A percentile compares a stretch with the other conserved stretches of the same genome.
These are phyloP conservation scores for Cystobasidium onofrii DNA, from an alignment of 768 basidiomycete species.

Conservation along the genomic window DNA sequence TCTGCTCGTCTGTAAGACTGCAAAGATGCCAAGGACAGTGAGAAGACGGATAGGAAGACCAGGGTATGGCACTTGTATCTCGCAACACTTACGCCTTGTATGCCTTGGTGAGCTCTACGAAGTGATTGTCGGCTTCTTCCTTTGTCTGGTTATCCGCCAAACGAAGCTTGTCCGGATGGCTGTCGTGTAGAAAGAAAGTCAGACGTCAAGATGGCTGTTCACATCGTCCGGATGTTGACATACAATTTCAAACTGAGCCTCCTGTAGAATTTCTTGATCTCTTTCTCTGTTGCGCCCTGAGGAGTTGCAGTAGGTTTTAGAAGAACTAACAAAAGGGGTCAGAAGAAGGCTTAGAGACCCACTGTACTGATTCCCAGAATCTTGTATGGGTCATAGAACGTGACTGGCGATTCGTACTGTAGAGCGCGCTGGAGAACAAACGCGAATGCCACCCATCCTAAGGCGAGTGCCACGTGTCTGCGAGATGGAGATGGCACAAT, in stretches of 20 bases:
- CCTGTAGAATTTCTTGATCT: constrained; percentile 92
- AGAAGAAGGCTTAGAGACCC: constrained; percentile 42
- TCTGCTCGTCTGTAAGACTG: constrained; percentile 83
- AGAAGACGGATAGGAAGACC: too few species aligned
- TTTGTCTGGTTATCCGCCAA: constrained; percentile 71
- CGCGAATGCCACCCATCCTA: constrained; percentile 67
- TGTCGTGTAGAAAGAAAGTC: constrained; percentile 44
- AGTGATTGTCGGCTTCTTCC: constrained; percentile 74
- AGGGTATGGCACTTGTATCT: too few species aligned
- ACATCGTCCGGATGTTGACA: too few species aligned
- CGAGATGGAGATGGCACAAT: neutral
- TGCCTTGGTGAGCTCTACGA: constrained; percentile 90
- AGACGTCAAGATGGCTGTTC: neutral
- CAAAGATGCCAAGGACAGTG: neutral
- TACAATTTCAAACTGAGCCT: constrained; percentile 80
- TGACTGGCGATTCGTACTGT: constrained; percentile 52
- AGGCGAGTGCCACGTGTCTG: constrained; percentile 57
- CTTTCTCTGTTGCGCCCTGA: constrained; percentile 67
- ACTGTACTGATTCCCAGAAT: constrained; percentile 73
- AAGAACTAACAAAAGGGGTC: neutral
- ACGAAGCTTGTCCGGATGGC: constrained; percentile 95
- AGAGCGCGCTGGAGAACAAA: constrained; percentile 56
- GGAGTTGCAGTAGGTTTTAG: neutral
- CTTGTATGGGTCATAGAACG: constrained; percentile 85
- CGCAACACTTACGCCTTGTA: constrained; percentile 85